phyloP scores from a whole-genome alignment of 441 rosid species.

The Gossypium aridum region DNA sequence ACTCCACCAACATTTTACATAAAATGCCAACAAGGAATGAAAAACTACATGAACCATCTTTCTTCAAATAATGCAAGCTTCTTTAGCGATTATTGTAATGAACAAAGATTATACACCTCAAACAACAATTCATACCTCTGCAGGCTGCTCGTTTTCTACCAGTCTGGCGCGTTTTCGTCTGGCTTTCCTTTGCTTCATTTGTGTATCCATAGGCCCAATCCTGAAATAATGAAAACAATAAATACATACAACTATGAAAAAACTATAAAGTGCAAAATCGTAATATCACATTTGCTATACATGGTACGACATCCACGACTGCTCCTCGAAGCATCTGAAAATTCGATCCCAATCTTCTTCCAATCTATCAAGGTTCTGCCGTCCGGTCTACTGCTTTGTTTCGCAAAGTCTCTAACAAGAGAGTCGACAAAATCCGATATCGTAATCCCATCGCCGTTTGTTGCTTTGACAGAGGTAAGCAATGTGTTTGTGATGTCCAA shows the following conservation, averaged over 20 bases:
- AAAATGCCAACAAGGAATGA: background rate
- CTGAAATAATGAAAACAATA: conserved; percentile 11
- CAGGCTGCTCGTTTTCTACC: conserved; percentile 4
- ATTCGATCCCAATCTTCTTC: conserved; percentile 21
- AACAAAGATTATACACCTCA: background rate
- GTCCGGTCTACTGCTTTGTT: background rate
- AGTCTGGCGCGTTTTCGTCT: conserved; percentile 13
- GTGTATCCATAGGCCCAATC: conserved; percentile 19
- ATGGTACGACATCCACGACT: conserved; percentile 23
- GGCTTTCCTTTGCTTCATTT: conserved; percentile 11
- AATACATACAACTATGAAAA: background rate
- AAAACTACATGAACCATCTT: background rate
- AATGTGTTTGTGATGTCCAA: conserved; percentile 19
- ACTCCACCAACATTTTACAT: background rate
- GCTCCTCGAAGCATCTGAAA: conserved; percentile 12
- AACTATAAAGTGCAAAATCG: background rate
- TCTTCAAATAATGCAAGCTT: background rate
- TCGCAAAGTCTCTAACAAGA: conserved; percentile 17
- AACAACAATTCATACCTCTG: conserved; percentile 14
- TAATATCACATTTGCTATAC: conserved; percentile 5
- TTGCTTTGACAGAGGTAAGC: conserved; percentile 21
- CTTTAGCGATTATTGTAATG: background rate
- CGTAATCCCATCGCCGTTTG: conserved; percentile 16
- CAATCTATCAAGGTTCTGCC: conserved; percentile 12
- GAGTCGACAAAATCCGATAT: conserved; percentile 17